phyloP scores from a whole-genome alignment of 305 asterid species.

The Rubia tinctorum region DNA sequence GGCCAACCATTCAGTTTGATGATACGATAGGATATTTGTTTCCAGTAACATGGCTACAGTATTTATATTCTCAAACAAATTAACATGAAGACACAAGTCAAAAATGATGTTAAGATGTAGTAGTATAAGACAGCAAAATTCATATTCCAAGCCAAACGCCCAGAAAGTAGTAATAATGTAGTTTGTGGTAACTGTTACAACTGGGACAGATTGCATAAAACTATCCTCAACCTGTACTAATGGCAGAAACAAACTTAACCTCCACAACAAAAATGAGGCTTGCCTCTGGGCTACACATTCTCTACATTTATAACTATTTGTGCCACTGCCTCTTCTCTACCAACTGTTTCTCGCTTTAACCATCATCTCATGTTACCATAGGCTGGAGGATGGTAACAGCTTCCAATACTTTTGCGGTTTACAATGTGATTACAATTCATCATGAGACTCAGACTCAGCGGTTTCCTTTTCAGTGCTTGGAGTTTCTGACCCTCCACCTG shows the following conservation, averaged over 20 bases:
- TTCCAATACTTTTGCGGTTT: constrained; percentile 14
- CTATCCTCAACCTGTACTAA: constrained; percentile 12
- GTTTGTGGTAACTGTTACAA: constrained; percentile 6
- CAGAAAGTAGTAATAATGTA: neutral
- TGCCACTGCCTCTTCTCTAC: constrained; percentile 21
- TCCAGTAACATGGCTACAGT: neutral
- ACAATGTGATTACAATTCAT: constrained; percentile 59
- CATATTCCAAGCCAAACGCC: neutral
- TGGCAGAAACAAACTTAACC: constrained; percentile 21
- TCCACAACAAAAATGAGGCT: constrained; percentile 44
- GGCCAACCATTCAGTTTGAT: neutral
- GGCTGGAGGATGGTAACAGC: neutral
- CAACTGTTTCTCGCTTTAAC: neutral
- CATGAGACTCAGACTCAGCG: constrained; percentile 32
- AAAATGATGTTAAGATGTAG: neutral
- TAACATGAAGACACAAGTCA: no score
- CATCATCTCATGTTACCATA: constrained; percentile 17
- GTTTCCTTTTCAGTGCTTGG: constrained; percentile 7
- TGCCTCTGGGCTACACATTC: constrained; percentile 19
- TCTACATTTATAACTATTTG: constrained; percentile 14
- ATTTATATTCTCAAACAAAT: no score
- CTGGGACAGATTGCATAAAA: constrained; percentile 3
- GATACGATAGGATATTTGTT: neutral
- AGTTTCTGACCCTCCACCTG: constrained; percentile 36
- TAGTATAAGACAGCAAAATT: constrained; percentile 6